Base-by-base conservation (phyloP, 129 eudicot genomes). In the Flaveria bidentis region DNA sequence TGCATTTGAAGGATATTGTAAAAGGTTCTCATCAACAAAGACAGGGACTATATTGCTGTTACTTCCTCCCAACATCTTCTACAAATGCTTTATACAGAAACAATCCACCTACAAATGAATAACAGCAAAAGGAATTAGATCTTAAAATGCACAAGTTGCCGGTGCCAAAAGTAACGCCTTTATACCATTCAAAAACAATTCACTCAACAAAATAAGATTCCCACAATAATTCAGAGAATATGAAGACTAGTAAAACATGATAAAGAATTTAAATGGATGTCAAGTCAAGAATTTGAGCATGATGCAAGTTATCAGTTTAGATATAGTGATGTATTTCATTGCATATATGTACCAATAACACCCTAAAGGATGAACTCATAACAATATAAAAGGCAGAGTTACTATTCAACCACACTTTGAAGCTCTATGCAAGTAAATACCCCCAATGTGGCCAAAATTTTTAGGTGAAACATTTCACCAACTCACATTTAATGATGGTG, bases 11-110 rank as follows among this genome's bases (percentile, higher is more conserved):
- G 87, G 87, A 61, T 87, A 87, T 78, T 58, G 96, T n/a, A 84
- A 80, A n/a, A 61, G 83, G 60, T 83, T 86, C 51, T 82, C 90
- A 82, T 88, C 96, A 47, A 85, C 68, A 68, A 85, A 88, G 62
- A 83, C 69, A 64, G 92, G 97, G 74, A 83, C 69, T 36, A 72
- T 49, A 69, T 83, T 87, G 78, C 74, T 77, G 86, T 80, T 93
- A 49, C 76, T 80, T 66, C 91, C 96, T 87, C 93, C 89, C 67
- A 88, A 79, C 98, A 93, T 93, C 72, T 70, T 80, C 45, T 56
- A 55, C 13, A 75, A 66, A 46, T 49, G 18, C 52, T 70, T 42
- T 80, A 56, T 45, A 80, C 68, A 56, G 58, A 62, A 46, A 55
- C 65, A 49, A 45, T 69, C 86, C 75, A 78, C 85, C 88, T 76